Percentiles rank a stretch among this genome's conserved stretches.
These are phyloP conservation scores for Calonectria multiphialidica DNA, from an alignment of 2,329 filamentous ascomycete species.

Conservation along the genomic window DNA sequence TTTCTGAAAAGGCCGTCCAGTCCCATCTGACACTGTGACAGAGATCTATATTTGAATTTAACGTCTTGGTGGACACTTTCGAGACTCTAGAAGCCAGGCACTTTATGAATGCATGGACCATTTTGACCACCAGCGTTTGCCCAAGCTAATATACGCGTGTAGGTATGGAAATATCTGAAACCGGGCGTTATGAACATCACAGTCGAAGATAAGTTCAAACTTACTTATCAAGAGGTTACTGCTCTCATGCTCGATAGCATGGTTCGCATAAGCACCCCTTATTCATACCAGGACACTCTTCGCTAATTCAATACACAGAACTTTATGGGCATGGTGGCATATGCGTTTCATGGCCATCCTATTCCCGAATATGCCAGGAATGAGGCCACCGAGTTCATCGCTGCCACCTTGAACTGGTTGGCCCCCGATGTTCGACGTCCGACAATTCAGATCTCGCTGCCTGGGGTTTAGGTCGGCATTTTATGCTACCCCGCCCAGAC, in stretches of 20 bases:
- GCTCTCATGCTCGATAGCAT: neutral
- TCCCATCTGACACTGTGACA: neutral
- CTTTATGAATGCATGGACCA: neutral
- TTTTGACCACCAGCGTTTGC: no score
- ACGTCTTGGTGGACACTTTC: neutral
- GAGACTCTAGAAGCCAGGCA: neutral
- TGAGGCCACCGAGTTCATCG: neutral
- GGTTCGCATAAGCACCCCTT: neutral
- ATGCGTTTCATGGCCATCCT: neutral
- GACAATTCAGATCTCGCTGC: neutral
- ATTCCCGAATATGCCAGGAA: neutral
- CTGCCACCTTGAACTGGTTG: neutral
- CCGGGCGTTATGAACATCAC: neutral
- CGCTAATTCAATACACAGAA: neutral
- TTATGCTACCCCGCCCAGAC: neutral
- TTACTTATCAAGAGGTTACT: neutral
- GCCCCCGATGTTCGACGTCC: neutral
- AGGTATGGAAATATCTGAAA: neutral
- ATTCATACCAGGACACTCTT: neutral
- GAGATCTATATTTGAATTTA: neutral
- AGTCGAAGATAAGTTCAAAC: neutral
- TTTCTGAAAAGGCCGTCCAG: neutral
- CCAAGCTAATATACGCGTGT: neutral
- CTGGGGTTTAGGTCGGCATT: neutral
- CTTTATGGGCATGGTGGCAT: neutral